Conservation (phyloP, 164 flowering plant species). For the grape (Vitis vinifera) region ASM3070453v1 NC_081807.1:4010501-4011000, state of each 20-base stretch:
- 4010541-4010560: too few relatives aligned
- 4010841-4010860: conserved; percentile 14
- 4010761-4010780: background rate
- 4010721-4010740: background rate
- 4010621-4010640: background rate
- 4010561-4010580: too few relatives aligned
- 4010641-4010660: background rate
- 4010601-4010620: background rate
- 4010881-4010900: conserved; percentile 4
- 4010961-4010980: conserved; percentile 3
- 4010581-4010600: too few relatives aligned
- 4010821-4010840: conserved; percentile 11
- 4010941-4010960: conserved; percentile 6
- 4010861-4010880: conserved; percentile 1
- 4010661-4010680: too few relatives aligned
- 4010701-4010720: background rate
- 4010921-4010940: conserved; percentile 12
- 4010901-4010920: background rate
- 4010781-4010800: conserved; percentile 1
- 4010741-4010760: conserved; percentile 8
- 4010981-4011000: conserved; percentile 46
- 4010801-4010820: conserved; percentile 7
- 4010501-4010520: too few relatives aligned
- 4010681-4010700: too few relatives aligned
- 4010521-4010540: too few relatives aligned